Percentiles rank a stretch among this genome's conserved stretches.
phyloP scores from a whole-genome alignment of 768 basidiomycete genomes.

The Psilocybe azurescens region DNA sequence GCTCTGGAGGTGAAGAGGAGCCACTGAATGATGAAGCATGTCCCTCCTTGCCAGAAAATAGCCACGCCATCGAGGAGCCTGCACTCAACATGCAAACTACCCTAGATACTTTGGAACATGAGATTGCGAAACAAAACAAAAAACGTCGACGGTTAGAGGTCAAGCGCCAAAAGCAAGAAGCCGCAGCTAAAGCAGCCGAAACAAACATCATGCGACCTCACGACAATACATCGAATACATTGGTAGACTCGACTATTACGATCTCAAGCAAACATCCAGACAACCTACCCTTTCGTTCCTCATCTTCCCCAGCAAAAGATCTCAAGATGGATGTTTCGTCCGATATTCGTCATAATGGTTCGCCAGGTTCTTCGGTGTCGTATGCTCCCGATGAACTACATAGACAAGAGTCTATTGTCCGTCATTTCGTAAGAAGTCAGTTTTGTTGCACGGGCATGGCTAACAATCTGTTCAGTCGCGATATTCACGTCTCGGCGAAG shows the following conservation, averaged over 20 bases:
- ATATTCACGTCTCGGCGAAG: slow-evolving; percentile 22
- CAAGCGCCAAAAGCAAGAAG: slow-evolving; percentile 14
- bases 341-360: too few species aligned
- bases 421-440: neutral
- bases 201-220: too few species aligned
- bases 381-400: neutral
- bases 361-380: neutral
- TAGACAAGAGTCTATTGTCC: neutral
- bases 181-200: neutral
- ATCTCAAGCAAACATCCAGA: too few species aligned
- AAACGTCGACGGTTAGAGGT: slow-evolving; percentile 8
- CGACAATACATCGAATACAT: neutral
- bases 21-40: neutral
- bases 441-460: neutral
- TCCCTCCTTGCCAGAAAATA: neutral
- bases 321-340: too few species aligned
- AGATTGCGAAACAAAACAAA: neutral
- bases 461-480: slow-evolving; percentile 13
- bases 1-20: slow-evolving; percentile 14
- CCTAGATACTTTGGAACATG: neutral
- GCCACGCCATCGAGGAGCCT: neutral
- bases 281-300: too few species aligned
- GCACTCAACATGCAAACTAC: neutral
- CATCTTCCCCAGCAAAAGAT: too few species aligned
- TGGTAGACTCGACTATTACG: neutral